phyloP scores from a whole-genome alignment of 2,329 filamentous ascomycete species.

The Diaporthe citrichinensis region DNA sequence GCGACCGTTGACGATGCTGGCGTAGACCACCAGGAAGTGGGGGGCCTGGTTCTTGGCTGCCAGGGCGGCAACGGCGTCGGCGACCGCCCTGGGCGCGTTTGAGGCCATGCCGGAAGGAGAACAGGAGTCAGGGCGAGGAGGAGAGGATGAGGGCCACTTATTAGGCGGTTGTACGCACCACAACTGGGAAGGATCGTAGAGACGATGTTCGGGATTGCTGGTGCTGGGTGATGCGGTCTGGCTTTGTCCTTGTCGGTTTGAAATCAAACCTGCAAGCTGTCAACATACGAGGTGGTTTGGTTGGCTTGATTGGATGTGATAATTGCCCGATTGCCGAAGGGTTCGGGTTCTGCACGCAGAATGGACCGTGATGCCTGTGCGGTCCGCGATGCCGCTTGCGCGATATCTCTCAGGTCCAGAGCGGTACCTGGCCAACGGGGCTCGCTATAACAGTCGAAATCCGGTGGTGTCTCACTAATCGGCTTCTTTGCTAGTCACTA shows the following conservation, averaged over 20 bases:
- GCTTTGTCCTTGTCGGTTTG: neutral
- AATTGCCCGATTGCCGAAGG: neutral
- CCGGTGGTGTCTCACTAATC: too few relatives aligned
- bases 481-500: too few relatives aligned
- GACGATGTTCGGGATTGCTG: too few relatives aligned
- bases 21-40: conserved; percentile 47
- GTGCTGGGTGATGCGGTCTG: neutral
- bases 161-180: neutral
- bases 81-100: conserved; percentile 26
- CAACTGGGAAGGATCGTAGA: neutral
- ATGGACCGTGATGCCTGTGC: too few relatives aligned
- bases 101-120: conserved; percentile 11
- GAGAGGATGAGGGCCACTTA: too few relatives aligned
- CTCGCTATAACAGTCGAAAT: too few relatives aligned
- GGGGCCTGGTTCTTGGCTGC: conserved; percentile 40
- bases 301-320: neutral
- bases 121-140: too few relatives aligned
- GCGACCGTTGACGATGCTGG: conserved; percentile 43
- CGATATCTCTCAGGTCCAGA: too few relatives aligned
- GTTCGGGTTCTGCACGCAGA: conserved; percentile 7
- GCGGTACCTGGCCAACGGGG: too few relatives aligned
- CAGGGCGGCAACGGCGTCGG: conserved; percentile 30
- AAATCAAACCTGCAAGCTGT: conserved; percentile 3
- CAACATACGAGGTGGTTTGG: neutral
- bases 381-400: too few relatives aligned